Evolutionary conservation across 2,329 filamentous ascomycete species (phyloP).

Genomic region (Didymosphaeria variabile): DNA sequence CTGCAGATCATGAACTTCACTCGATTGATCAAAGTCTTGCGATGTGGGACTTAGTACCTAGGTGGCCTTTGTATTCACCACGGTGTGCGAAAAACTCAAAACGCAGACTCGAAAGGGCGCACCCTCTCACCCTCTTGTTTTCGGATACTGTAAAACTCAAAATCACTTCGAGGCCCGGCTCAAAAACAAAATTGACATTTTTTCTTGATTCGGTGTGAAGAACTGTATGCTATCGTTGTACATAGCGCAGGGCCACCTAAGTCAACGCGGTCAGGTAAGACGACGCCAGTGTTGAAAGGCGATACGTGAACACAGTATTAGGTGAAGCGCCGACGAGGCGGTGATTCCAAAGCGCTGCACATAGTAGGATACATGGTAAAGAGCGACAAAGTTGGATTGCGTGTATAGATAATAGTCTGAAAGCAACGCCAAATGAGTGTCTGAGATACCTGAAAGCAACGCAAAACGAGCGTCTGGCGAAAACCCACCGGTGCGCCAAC

Average conservation of each 20-base stretch:
- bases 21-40: too few species aligned
- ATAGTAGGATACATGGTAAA: constrained; percentile 1
- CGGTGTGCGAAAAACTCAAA: too few species aligned
- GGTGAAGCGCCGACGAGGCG: too few species aligned
- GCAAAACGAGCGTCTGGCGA: constrained; percentile 11
- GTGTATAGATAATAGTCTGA: neutral
- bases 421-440: neutral
- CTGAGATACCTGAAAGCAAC: constrained; percentile 1
- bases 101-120: neutral
- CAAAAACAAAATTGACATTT: neutral
- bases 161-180: neutral
- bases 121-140: neutral
- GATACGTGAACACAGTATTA: too few species aligned
- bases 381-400: constrained; percentile 23
- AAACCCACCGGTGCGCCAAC: constrained; percentile 11
- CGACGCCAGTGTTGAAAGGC: too few species aligned
- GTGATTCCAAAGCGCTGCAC: too few species aligned
- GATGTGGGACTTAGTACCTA: too few species aligned
- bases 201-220: neutral
- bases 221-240: neutral
- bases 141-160: neutral
- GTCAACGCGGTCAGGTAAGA: too few species aligned
- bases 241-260: neutral
- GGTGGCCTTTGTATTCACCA: too few species aligned
- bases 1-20: too few species aligned